These are phyloP conservation scores for Zygnema cylindricum DNA, from an alignment of 139 green algal species.

Conservation along the genomic window DNA sequence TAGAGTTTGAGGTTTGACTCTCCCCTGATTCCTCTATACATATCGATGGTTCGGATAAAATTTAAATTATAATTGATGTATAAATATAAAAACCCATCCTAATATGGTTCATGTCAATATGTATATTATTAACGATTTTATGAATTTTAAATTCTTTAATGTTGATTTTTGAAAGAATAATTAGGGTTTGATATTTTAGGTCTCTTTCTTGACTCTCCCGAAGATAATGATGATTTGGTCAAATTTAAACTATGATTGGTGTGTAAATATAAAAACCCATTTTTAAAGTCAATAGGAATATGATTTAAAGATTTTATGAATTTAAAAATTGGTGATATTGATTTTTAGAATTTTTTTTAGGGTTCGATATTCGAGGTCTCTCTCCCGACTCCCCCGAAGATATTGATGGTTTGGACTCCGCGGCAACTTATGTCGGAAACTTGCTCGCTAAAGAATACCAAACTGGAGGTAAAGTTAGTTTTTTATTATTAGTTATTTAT, in stretches of 20 bases:
- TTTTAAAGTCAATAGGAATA: too few relatives aligned
- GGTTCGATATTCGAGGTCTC: constrained; percentile 56
- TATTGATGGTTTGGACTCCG: constrained; percentile 36
- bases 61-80: too few relatives aligned
- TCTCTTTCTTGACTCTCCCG: too few relatives aligned
- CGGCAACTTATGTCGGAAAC: constrained; percentile 22
- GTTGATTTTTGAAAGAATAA: background rate
- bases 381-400: constrained; percentile 21
- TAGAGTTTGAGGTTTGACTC: too few relatives aligned
- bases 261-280: background rate
- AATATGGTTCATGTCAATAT: too few relatives aligned
- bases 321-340: background rate
- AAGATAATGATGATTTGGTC: background rate
- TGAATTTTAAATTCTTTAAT: too few relatives aligned
- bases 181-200: background rate
- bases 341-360: constrained; percentile 19
- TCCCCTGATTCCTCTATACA: too few relatives aligned
- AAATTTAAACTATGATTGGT: background rate
- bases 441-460: background rate
- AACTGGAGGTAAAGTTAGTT: background rate
- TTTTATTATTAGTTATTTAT: too few relatives aligned
- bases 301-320: background rate
- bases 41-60: too few relatives aligned
- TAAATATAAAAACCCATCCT: too few relatives aligned
- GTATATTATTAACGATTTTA: too few relatives aligned